Percentiles rank a stretch among this genome's conserved stretches.
Conservation (phyloP, 2,329 filamentous ascomycete genomes). For the Fusarium chaquense region DNA sequence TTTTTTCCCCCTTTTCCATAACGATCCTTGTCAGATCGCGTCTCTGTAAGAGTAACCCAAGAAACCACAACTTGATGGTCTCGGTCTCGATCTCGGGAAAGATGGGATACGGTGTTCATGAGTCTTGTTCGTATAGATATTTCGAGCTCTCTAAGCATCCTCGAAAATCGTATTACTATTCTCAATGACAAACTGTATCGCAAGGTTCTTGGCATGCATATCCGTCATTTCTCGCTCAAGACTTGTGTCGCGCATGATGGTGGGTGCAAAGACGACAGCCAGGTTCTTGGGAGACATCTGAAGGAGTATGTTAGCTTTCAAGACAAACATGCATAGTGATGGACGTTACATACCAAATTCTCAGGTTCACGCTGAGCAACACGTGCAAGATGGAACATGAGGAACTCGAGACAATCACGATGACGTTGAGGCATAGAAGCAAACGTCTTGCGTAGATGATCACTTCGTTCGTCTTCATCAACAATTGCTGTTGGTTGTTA, state of each 20-base stretch:
- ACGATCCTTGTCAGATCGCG: conserved; percentile 31
- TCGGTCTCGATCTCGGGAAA: conserved; percentile 14
- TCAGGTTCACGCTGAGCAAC: conserved; percentile 86
- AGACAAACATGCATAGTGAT: background rate
- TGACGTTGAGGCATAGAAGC: conserved; percentile 85
- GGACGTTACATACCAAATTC: conserved; percentile 74
- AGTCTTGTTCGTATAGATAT: conserved; percentile 20
- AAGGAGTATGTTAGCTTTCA: conserved; percentile 27
- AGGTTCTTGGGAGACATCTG: conserved; percentile 97
- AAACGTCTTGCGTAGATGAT: conserved; percentile 79
- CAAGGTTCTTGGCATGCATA: conserved; percentile 91
- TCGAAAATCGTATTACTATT: conserved; percentile 86
- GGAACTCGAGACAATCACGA: conserved; percentile 89
- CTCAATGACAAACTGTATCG: conserved; percentile 93
- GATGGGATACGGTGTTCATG: conserved; percentile 17
- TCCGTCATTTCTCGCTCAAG: conserved; percentile 96
- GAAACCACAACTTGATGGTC: conserved; percentile 24
- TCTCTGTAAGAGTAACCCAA: conserved; percentile 27
- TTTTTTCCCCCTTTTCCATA: conserved; percentile 19
- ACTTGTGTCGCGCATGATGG: conserved; percentile 92
- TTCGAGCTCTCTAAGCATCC: conserved; percentile 50
- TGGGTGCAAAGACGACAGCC: conserved; percentile 96
- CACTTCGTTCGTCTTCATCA: conserved; percentile 74
- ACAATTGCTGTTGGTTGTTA: conserved; percentile 66
- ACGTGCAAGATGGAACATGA: conserved; percentile 91